Conservation (phyloP, 169 alveolate genomes). For the Plasmodium malariae region DNA sequence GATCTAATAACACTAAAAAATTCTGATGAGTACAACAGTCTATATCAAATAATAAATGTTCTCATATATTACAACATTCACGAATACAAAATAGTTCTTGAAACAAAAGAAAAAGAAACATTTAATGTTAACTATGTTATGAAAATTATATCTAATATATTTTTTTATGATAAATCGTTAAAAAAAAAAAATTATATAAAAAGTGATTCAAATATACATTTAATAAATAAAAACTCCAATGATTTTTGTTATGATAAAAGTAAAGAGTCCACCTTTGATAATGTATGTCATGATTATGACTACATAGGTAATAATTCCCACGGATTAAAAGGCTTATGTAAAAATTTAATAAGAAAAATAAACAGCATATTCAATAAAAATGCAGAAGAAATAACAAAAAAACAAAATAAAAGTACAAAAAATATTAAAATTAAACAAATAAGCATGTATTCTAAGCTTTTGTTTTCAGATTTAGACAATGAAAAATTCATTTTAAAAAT, state of each 20-base stretch:
- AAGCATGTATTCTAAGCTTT: slow-evolving; percentile 60
- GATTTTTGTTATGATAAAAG: slow-evolving; percentile 2
- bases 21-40: slow-evolving; percentile 14
- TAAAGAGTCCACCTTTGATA: background rate
- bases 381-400: slow-evolving; percentile 34
- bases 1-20: slow-evolving; percentile 52
- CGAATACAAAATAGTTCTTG: slow-evolving; percentile 36
- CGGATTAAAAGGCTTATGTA: slow-evolving; percentile 14
- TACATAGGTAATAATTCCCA: background rate
- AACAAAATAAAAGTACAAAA: slow-evolving; percentile 39
- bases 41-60: slow-evolving; percentile 48
- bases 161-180: slow-evolving; percentile 33
- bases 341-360: slow-evolving; percentile 34
- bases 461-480: slow-evolving; percentile 64
- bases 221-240: background rate
- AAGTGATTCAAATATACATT: slow-evolving; percentile 11
- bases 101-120: slow-evolving; percentile 49
- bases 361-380: slow-evolving; percentile 22
- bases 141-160: slow-evolving; percentile 19
- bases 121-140: slow-evolving; percentile 15
- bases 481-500: slow-evolving; percentile 74
- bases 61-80: slow-evolving; percentile 41
- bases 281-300: slow-evolving; percentile 20
- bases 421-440: slow-evolving; percentile 63
- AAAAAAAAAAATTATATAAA: slow-evolving; percentile 38